phyloP scores from a whole-genome alignment of 345 rosid genomes.

The Turnera subulata region DNA sequence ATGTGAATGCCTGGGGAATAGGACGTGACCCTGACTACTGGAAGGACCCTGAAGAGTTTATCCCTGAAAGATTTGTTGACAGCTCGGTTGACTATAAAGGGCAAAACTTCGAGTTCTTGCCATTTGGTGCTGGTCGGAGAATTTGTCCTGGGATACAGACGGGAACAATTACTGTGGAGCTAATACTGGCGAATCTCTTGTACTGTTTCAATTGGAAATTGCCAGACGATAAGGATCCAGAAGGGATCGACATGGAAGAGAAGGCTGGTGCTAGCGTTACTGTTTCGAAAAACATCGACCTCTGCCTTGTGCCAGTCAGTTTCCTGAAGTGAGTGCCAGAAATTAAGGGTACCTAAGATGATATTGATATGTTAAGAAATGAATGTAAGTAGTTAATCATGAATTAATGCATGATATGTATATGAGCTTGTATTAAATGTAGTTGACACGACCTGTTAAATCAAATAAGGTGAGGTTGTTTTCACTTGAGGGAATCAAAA shows the following conservation, averaged over 20 bases:
- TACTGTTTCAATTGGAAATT: slow-evolving; percentile 11
- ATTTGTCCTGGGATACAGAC: slow-evolving; percentile 11
- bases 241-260: slow-evolving; percentile 29
- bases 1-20: slow-evolving; percentile 42
- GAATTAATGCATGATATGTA: too few species aligned
- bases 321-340: not conserved
- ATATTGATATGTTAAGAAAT: not conserved
- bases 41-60: slow-evolving; percentile 6
- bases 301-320: slow-evolving; percentile 22
- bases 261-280: slow-evolving; percentile 22
- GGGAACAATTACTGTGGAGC: slow-evolving; percentile 7
- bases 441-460: too few species aligned
- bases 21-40: slow-evolving; percentile 22
- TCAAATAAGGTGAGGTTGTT: too few species aligned
- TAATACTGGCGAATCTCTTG: slow-evolving; percentile 11
- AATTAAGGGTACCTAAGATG: not conserved
- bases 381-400: too few species aligned
- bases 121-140: slow-evolving; percentile 20
- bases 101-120: slow-evolving; percentile 12
- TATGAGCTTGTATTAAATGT: too few species aligned
- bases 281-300: slow-evolving; percentile 25
- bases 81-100: slow-evolving; percentile 11
- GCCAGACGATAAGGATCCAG: not conserved
- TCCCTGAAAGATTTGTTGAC: slow-evolving; percentile 7
- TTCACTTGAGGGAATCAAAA: too few species aligned